Evolutionary conservation across 2,329 filamentous ascomycete genomes (phyloP).

Genomic region (Bisporella sp.): DNA sequence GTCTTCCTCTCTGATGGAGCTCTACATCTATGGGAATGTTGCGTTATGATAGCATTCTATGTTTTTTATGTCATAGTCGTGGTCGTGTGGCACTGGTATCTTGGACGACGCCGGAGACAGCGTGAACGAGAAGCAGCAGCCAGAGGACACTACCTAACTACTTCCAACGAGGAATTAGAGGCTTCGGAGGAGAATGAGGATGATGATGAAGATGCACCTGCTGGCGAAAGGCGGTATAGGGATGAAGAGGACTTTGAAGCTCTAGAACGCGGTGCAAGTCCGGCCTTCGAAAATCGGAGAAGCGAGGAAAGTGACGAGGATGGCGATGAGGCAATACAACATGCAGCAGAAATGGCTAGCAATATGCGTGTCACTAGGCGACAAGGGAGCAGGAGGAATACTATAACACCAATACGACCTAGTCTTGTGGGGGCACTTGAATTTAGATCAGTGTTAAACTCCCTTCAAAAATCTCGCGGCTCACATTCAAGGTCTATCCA

Average conservation of each 20-base stretch:
- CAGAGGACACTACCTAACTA: conserved; percentile 64
- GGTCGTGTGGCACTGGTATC: conserved; percentile 86
- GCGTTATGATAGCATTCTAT: conserved; percentile 86
- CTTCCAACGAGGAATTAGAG: conserved; percentile 43
- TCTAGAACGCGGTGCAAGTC: conserved; percentile 23
- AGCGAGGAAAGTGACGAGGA: conserved; percentile 37
- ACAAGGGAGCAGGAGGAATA: conserved; percentile 57
- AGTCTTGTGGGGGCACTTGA: conserved; percentile 91
- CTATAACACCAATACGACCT: conserved; percentile 79
- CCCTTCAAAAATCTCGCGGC: conserved; percentile 75
- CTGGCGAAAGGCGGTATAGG: conserved; percentile 25
- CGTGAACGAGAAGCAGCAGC: conserved; percentile 64
- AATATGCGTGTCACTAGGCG: conserved; percentile 86
- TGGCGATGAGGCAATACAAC: conserved; percentile 53
- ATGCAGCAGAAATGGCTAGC: conserved; percentile 77
- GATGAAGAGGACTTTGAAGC: conserved; percentile 24
- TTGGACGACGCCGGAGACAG: conserved; percentile 52
- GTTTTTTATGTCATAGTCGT: conserved; percentile 83
- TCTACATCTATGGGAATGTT: conserved; percentile 83
- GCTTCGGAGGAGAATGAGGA: conserved; percentile 60
- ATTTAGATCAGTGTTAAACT: conserved; percentile 85
- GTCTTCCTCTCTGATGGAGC: conserved; percentile 78
- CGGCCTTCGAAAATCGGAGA: conserved; percentile 36
- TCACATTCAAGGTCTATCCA: conserved; percentile 59
- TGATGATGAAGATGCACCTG: conserved; percentile 39